Conservation (phyloP, 2,329 filamentous ascomycete genomes). For the Paraconiothyrium brasiliense region DNA sequence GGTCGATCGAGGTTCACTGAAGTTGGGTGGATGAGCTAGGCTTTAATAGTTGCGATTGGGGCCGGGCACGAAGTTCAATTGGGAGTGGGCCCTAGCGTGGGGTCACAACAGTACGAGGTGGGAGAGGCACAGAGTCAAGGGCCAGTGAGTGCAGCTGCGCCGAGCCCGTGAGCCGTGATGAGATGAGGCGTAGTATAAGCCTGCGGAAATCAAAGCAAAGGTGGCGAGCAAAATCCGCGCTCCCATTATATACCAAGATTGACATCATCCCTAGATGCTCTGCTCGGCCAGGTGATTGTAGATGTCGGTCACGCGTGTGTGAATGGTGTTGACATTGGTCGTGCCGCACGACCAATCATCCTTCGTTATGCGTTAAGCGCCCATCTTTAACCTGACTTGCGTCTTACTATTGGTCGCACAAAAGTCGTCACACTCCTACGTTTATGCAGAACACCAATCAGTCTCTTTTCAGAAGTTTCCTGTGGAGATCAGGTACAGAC, state of each 20-base stretch:
- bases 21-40: neutral
- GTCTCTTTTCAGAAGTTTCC: neutral
- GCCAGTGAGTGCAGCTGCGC: neutral
- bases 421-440: constrained; percentile 8
- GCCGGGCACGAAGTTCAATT: neutral
- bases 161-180: neutral
- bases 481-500: constrained; percentile 2
- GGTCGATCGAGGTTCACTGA: no score
- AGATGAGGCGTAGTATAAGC: neutral
- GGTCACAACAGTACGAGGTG: neutral
- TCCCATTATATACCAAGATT: neutral
- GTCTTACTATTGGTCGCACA: constrained; percentile 10
- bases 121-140: neutral
- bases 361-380: neutral
- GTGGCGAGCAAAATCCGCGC: neutral
- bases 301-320: constrained; percentile 8
- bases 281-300: neutral
- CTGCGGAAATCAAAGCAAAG: neutral
- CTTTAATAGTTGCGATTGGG: neutral
- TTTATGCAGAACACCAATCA: constrained; percentile 13
- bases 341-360: constrained; percentile 6
- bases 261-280: neutral
- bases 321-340: constrained; percentile 14
- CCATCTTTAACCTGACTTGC: neutral
- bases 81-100: neutral